These are phyloP conservation scores for Plectranthus barbatus DNA, from an alignment of 257 asterid species.

Conservation along the genomic window DNA sequence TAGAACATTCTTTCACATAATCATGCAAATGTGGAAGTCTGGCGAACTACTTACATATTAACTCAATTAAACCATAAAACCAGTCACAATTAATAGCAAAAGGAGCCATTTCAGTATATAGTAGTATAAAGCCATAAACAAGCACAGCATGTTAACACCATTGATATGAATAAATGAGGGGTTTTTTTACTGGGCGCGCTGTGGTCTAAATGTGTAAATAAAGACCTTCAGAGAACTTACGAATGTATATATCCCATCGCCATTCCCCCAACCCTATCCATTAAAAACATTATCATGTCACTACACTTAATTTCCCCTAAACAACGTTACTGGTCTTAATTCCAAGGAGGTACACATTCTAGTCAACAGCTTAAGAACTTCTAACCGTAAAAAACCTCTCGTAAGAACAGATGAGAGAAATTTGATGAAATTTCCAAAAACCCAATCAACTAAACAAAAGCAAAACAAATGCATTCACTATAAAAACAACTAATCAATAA, in stretches of 20 bases:
- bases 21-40: not conserved
- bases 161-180: not conserved
- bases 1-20: not conserved
- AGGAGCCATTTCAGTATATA: not conserved
- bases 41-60: not conserved
- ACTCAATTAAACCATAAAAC: not conserved
- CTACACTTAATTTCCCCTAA: not conserved
- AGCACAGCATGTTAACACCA: not conserved
- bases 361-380: not conserved
- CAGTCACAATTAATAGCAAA: not conserved
- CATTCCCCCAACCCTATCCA: not conserved
- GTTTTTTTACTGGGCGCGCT: not conserved
- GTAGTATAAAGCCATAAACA: not conserved
- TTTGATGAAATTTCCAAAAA: not conserved
- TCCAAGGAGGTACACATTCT: not conserved
- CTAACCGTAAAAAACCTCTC: not conserved
- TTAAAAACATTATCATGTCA: constrained; percentile 1
- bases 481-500: not conserved
- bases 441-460: constrained; percentile 7
- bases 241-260: not conserved
- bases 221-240: too few species aligned
- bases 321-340: not conserved
- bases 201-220: not conserved
- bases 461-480: not conserved
- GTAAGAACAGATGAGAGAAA: not conserved